Base-by-base conservation (phyloP, 1,139 yeast species). In the Scheffersomyces stambukii region DNA sequence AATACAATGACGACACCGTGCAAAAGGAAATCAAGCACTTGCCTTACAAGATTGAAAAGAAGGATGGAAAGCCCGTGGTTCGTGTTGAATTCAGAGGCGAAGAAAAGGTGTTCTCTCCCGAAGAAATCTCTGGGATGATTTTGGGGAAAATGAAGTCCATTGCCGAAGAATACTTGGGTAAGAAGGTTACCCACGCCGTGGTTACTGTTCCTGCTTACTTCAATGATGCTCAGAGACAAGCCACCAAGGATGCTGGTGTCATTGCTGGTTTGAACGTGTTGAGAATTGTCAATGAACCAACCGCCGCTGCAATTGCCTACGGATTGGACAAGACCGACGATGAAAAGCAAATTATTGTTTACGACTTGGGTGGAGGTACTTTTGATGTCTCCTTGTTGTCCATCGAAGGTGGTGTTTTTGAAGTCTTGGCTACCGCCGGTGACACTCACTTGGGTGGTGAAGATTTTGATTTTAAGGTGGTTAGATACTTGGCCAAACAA, bases 141-240 rank as follows among this genome's bases (percentile, higher is more conserved):
- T 73, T 86, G 50, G 78, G 83, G 55, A 86, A 86, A 65, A 85
- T 85, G 96, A 86, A 85, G 70, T 79, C 81, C 48, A 86, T 85
- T 52, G 95, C 95, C 40, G 95, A 86, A 69, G 91, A 84, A 50
- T 85, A 84, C 64, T 70, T 86, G 46, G 96, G 96, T 44, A 75
- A 81, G 56, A 76, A 81, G 58, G 95, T 86, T 41, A 83, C 93
- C 33, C 93, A 88, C 50, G 96, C 96, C 22, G 96, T 88, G 43
- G 95, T 88, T 42, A 88, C 96, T 27, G 96, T 89, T 35, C 97
- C 97, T 34, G 97, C 97, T 33, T 89, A 89, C 68, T 89, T 89
- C 71, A 91, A 89, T 62, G 97, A 89, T 64, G 95, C 97, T 36
- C 97, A 89, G 70, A 82, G 96, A 72, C 96, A 89, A 64, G 97